Conservation (phyloP, 176 grass and related monocot species). For the Carex littledalei region DNA sequence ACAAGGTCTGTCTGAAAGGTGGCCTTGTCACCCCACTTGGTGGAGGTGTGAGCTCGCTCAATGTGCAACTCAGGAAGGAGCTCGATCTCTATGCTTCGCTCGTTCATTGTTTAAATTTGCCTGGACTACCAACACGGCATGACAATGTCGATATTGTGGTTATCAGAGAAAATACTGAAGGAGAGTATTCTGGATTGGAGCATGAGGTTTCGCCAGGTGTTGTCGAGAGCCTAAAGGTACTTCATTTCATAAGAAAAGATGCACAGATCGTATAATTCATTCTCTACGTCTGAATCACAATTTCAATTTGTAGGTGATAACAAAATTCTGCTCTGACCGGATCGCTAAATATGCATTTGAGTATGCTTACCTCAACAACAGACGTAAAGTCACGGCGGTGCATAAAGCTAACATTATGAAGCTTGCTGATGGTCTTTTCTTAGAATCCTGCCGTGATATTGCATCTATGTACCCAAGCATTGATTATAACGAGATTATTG, state of each 20-base stretch:
- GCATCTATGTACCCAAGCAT: constrained; percentile 34
- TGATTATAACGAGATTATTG: constrained; percentile 40
- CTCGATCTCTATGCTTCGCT: constrained; percentile 89
- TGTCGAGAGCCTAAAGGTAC: constrained; percentile 89
- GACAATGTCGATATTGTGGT: constrained; percentile 80
- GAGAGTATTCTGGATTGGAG: constrained; percentile 93
- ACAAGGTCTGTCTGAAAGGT: constrained; percentile 90
- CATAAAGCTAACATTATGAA: constrained; percentile 99
- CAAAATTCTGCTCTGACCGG: constrained; percentile 94
- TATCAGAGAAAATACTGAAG: constrained; percentile 98
- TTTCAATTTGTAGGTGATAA: constrained; percentile 58
- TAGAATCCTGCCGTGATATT: constrained; percentile 54
- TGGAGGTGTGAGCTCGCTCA: constrained; percentile 83
- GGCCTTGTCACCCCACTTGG: constrained; percentile 72
- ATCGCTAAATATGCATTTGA: constrained; percentile 97
- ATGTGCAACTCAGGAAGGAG: constrained; percentile 84
- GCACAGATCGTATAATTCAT: neutral
- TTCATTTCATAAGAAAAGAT: neutral
- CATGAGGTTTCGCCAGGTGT: constrained; percentile 90
- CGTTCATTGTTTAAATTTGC: constrained; percentile 77
- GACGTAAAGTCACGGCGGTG: constrained; percentile 87
- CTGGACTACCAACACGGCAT: constrained; percentile 73
- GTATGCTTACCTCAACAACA: constrained; percentile 94
- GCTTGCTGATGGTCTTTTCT: constrained; percentile 92
- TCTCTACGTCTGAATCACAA: neutral